phyloP scores from a whole-genome alignment of 75 land plant species.

The Selaginella moellendorffii region DNA sequence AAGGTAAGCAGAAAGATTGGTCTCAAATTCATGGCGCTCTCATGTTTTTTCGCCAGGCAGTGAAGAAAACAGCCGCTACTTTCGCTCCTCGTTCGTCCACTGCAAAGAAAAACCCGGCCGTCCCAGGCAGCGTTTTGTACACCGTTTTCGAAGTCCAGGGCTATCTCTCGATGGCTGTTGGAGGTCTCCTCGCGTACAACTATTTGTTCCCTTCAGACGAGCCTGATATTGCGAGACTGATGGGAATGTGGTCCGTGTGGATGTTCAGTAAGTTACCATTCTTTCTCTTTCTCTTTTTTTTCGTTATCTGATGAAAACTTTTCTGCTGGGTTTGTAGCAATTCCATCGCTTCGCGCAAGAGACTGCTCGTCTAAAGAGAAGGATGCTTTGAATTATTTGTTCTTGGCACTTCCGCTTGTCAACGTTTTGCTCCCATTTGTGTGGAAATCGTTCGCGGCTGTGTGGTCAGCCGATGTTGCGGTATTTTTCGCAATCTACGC shows the following conservation, averaged over 20 bases:
- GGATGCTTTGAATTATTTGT: slow-evolving; percentile 92
- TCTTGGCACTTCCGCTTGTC: slow-evolving; percentile 60
- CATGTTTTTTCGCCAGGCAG: slow-evolving; percentile 32
- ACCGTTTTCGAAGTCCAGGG: slow-evolving; percentile 87
- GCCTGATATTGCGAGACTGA: slow-evolving; percentile 91
- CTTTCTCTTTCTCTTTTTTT: too few species aligned
- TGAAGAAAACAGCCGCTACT: slow-evolving; percentile 86
- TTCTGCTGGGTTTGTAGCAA: slow-evolving; percentile 39
- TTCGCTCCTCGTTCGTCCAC: slow-evolving; percentile 96
- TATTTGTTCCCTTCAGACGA: slow-evolving; percentile 84
- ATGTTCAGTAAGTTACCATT: slow-evolving; percentile 93
- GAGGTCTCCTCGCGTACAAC: slow-evolving; percentile 81
- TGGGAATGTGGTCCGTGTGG: slow-evolving; percentile 99
- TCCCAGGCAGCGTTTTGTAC: slow-evolving; percentile 68
- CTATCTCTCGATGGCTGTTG: slow-evolving; percentile 60
- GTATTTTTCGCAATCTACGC: slow-evolving; percentile 85
- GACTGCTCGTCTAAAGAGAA: slow-evolving; percentile 94
- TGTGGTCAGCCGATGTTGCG: slow-evolving; percentile 87
- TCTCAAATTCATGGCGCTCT: neutral
- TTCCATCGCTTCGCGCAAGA: slow-evolving; percentile 88
- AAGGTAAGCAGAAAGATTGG: neutral
- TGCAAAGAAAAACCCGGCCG: slow-evolving; percentile 74
- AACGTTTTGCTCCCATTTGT: slow-evolving; percentile 77
- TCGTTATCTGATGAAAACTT: neutral
- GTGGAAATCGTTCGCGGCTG: slow-evolving; percentile 82